Base-by-base conservation (phyloP, 1,284 basidiomycete species). In the Trametes hirsuta region DNA sequence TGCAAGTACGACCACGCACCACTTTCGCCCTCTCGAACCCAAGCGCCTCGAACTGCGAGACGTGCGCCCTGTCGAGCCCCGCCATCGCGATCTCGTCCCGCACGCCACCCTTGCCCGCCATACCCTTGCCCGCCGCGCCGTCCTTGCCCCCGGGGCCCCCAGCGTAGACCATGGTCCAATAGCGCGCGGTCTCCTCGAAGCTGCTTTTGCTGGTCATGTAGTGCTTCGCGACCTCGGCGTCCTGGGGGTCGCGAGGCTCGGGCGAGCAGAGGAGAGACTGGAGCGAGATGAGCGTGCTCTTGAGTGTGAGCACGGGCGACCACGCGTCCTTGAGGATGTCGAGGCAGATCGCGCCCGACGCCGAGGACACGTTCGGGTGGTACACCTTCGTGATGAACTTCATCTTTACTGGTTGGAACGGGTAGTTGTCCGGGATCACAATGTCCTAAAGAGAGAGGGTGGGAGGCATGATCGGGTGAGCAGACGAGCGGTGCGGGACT, bases 361-460 rank as follows among this genome's bases (percentile, higher is more conserved):
- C 93, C 25, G 94, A 97, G 24, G 95, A 97, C 55, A 99, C 84
- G 74, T 98, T 99, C 1, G 97, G 97, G 77, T 98, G 97, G 74
- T 98, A 99, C 46, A 98, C 93, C 76, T 96, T 95, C 61, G 93
- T 97, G 68, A 94, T 87, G 75, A 97, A 97, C 75, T 95, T 95
- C 95, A 99, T 98, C 82, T 98, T 98, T 63, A 97, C 91, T 0
- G 97, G 95, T 75, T 96, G 92, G 75, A 98, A 98, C 4, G 97
- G 97, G 74, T 98, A 98, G 49, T 90, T 85, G 53, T 96, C 93
- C 1, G 96, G 95, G 65, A 98, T 94, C n/a, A 90, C 81, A 68
- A 98, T 98, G 74, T 98, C 95, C 94, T 95, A 65, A 18, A 18
- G 18, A 18, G 1, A 18, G 58, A 15, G 21, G 22, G 39, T 11